phyloP scores from a whole-genome alignment of 352 stramenopile species.

The Thraustochytrium sp. region DNA sequence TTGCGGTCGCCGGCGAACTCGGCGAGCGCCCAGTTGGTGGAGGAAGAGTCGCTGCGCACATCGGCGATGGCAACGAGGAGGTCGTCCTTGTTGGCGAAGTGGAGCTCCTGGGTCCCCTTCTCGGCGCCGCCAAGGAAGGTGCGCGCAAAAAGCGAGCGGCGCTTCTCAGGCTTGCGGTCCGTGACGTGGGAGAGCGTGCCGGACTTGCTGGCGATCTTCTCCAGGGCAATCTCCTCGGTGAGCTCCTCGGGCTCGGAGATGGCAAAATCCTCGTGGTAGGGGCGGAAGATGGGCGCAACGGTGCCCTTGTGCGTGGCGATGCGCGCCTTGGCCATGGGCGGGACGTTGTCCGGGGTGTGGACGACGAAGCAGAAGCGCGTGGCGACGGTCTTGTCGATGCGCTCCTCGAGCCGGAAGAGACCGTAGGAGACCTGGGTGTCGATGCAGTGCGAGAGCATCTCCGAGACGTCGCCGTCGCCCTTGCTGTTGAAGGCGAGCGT shows the following conservation, averaged over 20 bases:
- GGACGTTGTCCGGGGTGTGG: slow-evolving; percentile 34
- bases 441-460: not conserved
- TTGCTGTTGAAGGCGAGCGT: slow-evolving; percentile 17
- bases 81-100: slow-evolving; percentile 40
- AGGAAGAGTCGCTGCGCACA: slow-evolving; percentile 41
- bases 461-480: slow-evolving; percentile 11
- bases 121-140: slow-evolving; percentile 45
- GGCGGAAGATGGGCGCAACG: slow-evolving; percentile 39
- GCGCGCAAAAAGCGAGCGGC: slow-evolving; percentile 28
- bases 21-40: slow-evolving; percentile 39
- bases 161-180: not conserved
- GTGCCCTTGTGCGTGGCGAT: slow-evolving; percentile 46
- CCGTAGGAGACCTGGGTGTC: slow-evolving; percentile 44
- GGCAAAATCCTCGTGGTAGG: slow-evolving; percentile 45
- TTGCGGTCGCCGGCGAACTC: slow-evolving; percentile 36
- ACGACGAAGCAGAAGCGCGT: slow-evolving; percentile 44
- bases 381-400: slow-evolving; percentile 41
- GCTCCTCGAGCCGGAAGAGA: slow-evolving; percentile 43
- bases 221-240: slow-evolving; percentile 37
- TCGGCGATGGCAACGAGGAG: slow-evolving; percentile 45
- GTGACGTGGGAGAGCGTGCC: slow-evolving; percentile 34
- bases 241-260: slow-evolving; percentile 36
- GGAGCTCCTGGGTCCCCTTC: slow-evolving; percentile 37
- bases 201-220: not conserved
- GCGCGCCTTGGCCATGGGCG: slow-evolving; percentile 32